Evolutionary conservation across 2,329 filamentous ascomycete genomes (phyloP).

Genomic region (Fusarium begoniae): DNA sequence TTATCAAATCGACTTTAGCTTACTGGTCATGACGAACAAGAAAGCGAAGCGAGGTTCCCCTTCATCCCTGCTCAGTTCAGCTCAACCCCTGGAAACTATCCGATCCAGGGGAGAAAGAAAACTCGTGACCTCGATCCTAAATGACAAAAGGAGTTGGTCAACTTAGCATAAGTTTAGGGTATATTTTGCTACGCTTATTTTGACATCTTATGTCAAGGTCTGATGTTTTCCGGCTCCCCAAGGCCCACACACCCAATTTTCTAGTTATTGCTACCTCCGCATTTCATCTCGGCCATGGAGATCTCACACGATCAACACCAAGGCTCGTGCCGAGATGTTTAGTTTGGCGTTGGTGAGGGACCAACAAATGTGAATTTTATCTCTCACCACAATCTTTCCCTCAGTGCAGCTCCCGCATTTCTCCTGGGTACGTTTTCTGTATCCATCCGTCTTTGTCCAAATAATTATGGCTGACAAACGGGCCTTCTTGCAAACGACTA

Average conservation of each 20-base stretch:
- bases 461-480: background rate
- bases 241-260: background rate
- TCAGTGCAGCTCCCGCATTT: slow-evolving; percentile 21
- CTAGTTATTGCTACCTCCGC: background rate
- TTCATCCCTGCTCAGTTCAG: background rate
- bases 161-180: no score
- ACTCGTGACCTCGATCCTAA: no score
- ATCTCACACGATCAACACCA: background rate
- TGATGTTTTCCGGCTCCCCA: background rate
- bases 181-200: no score
- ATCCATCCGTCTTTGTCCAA: background rate
- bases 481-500: background rate
- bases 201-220: no score
- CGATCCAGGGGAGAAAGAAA: no score
- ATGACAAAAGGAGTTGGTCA: background rate
- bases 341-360: background rate
- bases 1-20: background rate
- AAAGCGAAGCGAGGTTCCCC: background rate
- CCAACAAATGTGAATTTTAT: background rate
- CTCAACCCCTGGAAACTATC: background rate
- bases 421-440: background rate
- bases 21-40: background rate
- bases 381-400: background rate
- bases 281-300: background rate
- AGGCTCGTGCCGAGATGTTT: background rate